Evolutionary conservation across 2,329 filamentous ascomycete species (phyloP).

Genomic region (Colletotrichum musicola): DNA sequence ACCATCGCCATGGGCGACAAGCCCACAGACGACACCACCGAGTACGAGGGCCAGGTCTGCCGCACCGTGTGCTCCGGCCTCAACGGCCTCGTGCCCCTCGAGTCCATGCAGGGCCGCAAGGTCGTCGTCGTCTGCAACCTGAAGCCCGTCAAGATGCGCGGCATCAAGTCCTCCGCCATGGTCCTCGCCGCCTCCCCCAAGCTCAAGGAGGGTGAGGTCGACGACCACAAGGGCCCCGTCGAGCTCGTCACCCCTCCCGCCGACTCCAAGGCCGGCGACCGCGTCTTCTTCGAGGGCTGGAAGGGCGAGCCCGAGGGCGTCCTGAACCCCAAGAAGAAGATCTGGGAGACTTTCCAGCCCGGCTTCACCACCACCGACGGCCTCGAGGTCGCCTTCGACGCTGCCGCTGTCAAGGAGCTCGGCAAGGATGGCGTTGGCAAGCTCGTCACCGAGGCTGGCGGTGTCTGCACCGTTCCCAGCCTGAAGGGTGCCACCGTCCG

Average conservation of each 20-base stretch:
- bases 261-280: slow-evolving; percentile 83
- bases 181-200: slow-evolving; percentile 94
- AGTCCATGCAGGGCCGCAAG: slow-evolving; percentile 97
- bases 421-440: slow-evolving; percentile 76
- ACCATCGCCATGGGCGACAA: slow-evolving; percentile 95
- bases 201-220: slow-evolving; percentile 82
- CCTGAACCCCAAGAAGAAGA: slow-evolving; percentile 99
- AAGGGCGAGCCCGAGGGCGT: slow-evolving; percentile 91
- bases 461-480: slow-evolving; percentile 84
- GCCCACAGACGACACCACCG: slow-evolving; percentile 87
- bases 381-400: slow-evolving; percentile 90
- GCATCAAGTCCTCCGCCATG: slow-evolving; percentile 84
- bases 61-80: slow-evolving; percentile 97
- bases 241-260: slow-evolving; percentile 90
- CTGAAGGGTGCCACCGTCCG: slow-evolving; percentile 86
- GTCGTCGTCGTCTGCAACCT: slow-evolving; percentile 97
- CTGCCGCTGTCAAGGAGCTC: slow-evolving; percentile 79
- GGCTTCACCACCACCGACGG: slow-evolving; percentile 90
- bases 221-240: slow-evolving; percentile 89
- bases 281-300: slow-evolving; percentile 95
- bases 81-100: slow-evolving; percentile 91
- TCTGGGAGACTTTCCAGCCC: slow-evolving; percentile 97
- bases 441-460: slow-evolving; percentile 82
- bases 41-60: slow-evolving; percentile 91
- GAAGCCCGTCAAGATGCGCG: slow-evolving; percentile 99